Conservation (phyloP, 129 eudicot species). For the Pulicaria dysenterica region DNA sequence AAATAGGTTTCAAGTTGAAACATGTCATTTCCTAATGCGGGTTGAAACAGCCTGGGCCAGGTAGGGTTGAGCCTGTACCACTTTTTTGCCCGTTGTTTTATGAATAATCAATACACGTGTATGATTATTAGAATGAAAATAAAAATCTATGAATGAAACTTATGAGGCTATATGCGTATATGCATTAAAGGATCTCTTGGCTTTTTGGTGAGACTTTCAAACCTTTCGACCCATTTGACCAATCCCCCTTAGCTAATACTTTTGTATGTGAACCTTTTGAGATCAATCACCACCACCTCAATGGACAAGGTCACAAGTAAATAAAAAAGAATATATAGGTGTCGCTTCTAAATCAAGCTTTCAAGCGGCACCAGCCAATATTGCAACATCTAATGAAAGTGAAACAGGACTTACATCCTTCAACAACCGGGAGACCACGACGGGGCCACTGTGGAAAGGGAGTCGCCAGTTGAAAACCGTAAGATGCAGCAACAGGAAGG, state of each 20-base stretch:
- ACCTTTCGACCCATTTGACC: background rate
- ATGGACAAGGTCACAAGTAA: too few species aligned
- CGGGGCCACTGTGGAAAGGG: slow-evolving; percentile 87
- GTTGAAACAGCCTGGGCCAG: too few species aligned
- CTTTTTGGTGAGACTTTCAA: background rate
- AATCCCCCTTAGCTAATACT: background rate
- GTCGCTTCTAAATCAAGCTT: too few species aligned
- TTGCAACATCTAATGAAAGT: background rate
- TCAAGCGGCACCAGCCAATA: too few species aligned
- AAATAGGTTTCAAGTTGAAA: background rate
- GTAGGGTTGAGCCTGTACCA: background rate
- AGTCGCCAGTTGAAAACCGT: slow-evolving; percentile 71
- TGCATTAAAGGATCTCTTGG: too few species aligned
- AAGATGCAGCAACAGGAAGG: slow-evolving; percentile 59
- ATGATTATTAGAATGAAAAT: background rate
- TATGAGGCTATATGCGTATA: too few species aligned
- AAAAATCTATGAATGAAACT: too few species aligned
- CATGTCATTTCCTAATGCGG: background rate
- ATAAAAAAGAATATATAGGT: too few species aligned
- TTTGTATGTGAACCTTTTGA: background rate
- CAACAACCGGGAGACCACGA: slow-evolving; percentile 82
- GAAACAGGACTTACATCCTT: slow-evolving; percentile 70
- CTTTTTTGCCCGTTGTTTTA: background rate
- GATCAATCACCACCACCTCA: background rate
- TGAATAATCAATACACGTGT: background rate